These are phyloP conservation scores for Penicillium sp. DNA, from an alignment of 2,329 filamentous ascomycete species.

Conservation along the genomic window DNA sequence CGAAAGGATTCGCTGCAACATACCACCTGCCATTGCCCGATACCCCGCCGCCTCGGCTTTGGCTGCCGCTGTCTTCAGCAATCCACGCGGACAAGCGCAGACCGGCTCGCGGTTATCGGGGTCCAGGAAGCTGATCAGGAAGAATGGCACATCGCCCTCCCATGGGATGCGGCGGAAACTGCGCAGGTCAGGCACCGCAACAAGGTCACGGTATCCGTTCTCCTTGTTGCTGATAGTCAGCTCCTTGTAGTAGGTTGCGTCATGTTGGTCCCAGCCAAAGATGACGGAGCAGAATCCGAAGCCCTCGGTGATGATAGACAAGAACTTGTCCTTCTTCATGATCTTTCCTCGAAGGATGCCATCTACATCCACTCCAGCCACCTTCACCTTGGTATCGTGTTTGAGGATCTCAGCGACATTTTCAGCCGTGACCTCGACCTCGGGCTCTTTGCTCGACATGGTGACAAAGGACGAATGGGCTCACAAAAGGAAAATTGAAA, in stretches of 20 bases:
- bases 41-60: constrained; percentile 71
- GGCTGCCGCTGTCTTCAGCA: constrained; percentile 68
- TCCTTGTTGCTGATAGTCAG: constrained; percentile 84
- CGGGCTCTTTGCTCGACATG: constrained; percentile 14
- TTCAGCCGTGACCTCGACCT: constrained; percentile 54
- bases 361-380: constrained; percentile 85
- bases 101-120: constrained; percentile 73
- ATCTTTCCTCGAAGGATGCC: constrained; percentile 86
- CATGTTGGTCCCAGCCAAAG: constrained; percentile 98
- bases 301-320: constrained; percentile 75
- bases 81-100: constrained; percentile 75
- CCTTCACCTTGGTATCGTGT: constrained; percentile 77
- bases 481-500: neutral
- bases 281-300: constrained; percentile 95
- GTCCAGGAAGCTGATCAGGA: constrained; percentile 79
- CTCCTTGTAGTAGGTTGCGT: constrained; percentile 83
- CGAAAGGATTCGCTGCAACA: constrained; percentile 30
- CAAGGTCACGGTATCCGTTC: constrained; percentile 84
- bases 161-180: constrained; percentile 85
- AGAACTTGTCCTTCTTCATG: constrained; percentile 89
- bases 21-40: constrained; percentile 86
- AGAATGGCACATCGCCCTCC: constrained; percentile 85
- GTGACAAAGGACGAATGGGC: neutral
- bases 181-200: constrained; percentile 76
- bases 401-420: constrained; percentile 67